Evolutionary conservation across 73 alveolate species (phyloP).

Genomic region (Effrenium voratum): DNA sequence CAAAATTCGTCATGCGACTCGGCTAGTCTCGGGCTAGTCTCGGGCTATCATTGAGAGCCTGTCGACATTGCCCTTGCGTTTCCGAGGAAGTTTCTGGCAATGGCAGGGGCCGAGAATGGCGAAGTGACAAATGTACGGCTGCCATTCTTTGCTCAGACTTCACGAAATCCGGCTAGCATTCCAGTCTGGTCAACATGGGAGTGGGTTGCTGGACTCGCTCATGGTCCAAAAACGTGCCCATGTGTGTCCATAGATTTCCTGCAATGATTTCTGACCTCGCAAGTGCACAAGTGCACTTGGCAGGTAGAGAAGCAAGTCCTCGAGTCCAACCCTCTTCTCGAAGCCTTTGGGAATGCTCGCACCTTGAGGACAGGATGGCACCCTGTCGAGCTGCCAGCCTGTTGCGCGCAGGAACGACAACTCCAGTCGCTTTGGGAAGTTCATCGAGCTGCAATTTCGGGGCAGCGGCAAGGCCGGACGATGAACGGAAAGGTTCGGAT

Average conservation of each 20-base stretch:
- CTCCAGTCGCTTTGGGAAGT: conserved; percentile 97
- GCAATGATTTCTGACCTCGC: neutral
- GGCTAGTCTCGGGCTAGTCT: conserved; percentile 2
- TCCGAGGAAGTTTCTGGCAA: conserved; percentile 96
- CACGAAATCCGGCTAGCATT: neutral
- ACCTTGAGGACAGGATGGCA: neutral
- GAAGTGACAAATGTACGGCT: conserved; percentile 1
- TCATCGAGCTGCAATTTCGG: conserved; percentile 97
- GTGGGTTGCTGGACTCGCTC: too few species aligned
- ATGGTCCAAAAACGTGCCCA: too few species aligned
- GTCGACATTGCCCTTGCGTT: neutral
- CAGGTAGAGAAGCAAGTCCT: conserved; percentile 97
- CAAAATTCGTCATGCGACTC: conserved; percentile 96
- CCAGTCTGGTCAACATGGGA: neutral
- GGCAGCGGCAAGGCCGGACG: conserved; percentile 95
- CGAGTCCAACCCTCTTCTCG: conserved; percentile 98
- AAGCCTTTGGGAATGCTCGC: conserved; percentile 98
- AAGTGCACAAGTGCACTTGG: neutral
- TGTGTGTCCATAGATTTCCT: too few species aligned
- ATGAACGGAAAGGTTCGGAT: neutral
- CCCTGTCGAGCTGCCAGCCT: neutral
- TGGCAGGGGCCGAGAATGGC: conserved; percentile 94
- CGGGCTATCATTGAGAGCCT: neutral
- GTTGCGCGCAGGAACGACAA: conserved; percentile 94
- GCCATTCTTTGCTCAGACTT: neutral